Conservation (phyloP, 345 rosid genomes). For the Alliaria petiolata region DNA sequence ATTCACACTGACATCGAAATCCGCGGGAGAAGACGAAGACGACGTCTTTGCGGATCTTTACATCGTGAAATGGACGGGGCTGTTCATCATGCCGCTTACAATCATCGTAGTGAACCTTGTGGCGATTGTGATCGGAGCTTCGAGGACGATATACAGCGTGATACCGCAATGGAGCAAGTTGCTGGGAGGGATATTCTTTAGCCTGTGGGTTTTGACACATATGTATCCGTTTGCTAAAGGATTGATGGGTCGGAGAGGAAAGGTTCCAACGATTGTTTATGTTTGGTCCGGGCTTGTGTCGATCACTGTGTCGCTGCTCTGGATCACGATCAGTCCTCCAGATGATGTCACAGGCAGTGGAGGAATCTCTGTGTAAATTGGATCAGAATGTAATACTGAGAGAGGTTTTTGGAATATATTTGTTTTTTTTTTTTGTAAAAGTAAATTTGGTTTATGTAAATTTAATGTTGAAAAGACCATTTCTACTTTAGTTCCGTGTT, state of each 20-base stretch:
- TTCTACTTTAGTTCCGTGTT: background rate
- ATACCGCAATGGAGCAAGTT: constrained; percentile 90
- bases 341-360: constrained; percentile 31
- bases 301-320: constrained; percentile 67
- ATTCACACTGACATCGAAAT: constrained; percentile 70
- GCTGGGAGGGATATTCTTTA: constrained; percentile 75
- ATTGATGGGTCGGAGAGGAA: constrained; percentile 81
- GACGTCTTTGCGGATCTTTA: constrained; percentile 79
- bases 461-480: constrained; percentile 7
- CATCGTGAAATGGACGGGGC: constrained; percentile 81
- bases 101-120: constrained; percentile 65
- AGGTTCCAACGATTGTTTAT: constrained; percentile 72
- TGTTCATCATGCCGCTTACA: constrained; percentile 77
- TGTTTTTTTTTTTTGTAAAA: background rate
- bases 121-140: constrained; percentile 62
- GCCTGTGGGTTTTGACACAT: constrained; percentile 87
- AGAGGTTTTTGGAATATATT: constrained; percentile 2
- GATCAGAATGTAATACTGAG: background rate
- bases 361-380: constrained; percentile 27
- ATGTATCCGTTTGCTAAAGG: constrained; percentile 86
- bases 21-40: constrained; percentile 67
- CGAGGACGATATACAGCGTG: constrained; percentile 74
- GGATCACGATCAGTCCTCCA: constrained; percentile 72
- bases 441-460: constrained; percentile 29
- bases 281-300: constrained; percentile 83